Conservation (phyloP, 441 rosid species). For the Isatis lusitanica region DNA sequence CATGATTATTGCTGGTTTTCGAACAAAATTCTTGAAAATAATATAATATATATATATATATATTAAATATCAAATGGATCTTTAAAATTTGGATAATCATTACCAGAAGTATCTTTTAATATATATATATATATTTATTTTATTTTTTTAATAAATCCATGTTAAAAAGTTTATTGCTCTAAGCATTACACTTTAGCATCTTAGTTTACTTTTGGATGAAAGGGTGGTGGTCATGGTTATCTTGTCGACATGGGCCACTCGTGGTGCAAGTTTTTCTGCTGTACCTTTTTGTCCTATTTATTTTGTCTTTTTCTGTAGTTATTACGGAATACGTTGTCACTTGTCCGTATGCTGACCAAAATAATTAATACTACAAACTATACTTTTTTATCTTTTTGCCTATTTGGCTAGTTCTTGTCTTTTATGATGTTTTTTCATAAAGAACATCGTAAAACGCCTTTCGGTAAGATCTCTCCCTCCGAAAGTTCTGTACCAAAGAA, state of each 20-base stretch:
- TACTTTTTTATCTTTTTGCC: neutral
- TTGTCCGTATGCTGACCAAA: neutral
- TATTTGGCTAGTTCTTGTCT: slow-evolving; percentile 7
- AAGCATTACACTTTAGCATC: neutral
- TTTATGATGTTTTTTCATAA: neutral
- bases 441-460: too few species aligned
- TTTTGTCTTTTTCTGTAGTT: neutral
- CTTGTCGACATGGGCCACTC: slow-evolving; percentile 21
- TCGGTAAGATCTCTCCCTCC: too few species aligned
- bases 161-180: too few species aligned
- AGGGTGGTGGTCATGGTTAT: slow-evolving; percentile 18
- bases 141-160: too few species aligned
- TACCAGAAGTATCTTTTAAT: too few species aligned
- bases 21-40: too few species aligned
- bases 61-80: too few species aligned
- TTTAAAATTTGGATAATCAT: too few species aligned
- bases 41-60: too few species aligned
- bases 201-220: neutral
- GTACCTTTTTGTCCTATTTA: slow-evolving; percentile 21
- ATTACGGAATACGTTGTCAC: neutral
- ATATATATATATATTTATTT: too few species aligned
- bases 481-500: too few species aligned
- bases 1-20: too few species aligned
- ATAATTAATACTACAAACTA: neutral
- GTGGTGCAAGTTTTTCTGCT: slow-evolving; percentile 7